A percentile compares a stretch with the other conserved stretches of the same genome.
phyloP scores from a whole-genome alignment of 192 early-diverging fungal genomes.

The Kappamyces sp. region DNA sequence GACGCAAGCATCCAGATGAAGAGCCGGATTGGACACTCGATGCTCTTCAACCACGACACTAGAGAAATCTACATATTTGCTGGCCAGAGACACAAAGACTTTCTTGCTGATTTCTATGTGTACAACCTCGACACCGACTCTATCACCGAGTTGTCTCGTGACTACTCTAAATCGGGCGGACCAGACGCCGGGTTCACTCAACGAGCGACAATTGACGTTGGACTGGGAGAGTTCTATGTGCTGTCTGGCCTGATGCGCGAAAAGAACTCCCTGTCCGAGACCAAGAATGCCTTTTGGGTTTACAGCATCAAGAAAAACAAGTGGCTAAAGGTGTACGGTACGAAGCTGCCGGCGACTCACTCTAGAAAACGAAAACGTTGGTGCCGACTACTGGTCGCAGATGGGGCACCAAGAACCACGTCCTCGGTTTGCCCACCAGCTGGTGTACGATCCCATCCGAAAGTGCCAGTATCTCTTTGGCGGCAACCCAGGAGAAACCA shows the following conservation, averaged over 20 bases:
- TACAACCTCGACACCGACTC: conserved; percentile 77
- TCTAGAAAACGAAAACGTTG: conserved; percentile 51
- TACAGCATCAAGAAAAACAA: conserved; percentile 52
- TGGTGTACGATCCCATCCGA: conserved; percentile 72
- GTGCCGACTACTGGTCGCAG: conserved; percentile 41
- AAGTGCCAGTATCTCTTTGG: conserved; percentile 87
- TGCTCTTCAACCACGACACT: conserved; percentile 70
- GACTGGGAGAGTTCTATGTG: conserved; percentile 79
- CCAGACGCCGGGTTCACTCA: conserved; percentile 80
- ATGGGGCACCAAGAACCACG: conserved; percentile 60
- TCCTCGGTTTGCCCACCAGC: conserved; percentile 88
- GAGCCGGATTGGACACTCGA: conserved; percentile 83
- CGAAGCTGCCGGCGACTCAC: too few relatives aligned
- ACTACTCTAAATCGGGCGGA: conserved; percentile 67
- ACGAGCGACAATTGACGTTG: conserved; percentile 72
- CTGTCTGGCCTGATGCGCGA: conserved; percentile 67
- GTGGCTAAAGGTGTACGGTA: conserved; percentile 62
- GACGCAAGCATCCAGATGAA: conserved; percentile 59
- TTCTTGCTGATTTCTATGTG: conserved; percentile 71
- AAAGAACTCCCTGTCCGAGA: conserved; percentile 46
- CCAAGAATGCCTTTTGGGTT: conserved; percentile 73
- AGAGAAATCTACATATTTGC: conserved; percentile 84
- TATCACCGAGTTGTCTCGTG: conserved; percentile 71
- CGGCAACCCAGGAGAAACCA: conserved; percentile 77
- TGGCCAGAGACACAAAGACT: conserved; percentile 78